A percentile compares a stretch with the other conserved stretches of the same genome.
Evolutionary conservation across 176 grass and related monocot species (phyloP).

Genomic region (Cenchrus americanus): DNA sequence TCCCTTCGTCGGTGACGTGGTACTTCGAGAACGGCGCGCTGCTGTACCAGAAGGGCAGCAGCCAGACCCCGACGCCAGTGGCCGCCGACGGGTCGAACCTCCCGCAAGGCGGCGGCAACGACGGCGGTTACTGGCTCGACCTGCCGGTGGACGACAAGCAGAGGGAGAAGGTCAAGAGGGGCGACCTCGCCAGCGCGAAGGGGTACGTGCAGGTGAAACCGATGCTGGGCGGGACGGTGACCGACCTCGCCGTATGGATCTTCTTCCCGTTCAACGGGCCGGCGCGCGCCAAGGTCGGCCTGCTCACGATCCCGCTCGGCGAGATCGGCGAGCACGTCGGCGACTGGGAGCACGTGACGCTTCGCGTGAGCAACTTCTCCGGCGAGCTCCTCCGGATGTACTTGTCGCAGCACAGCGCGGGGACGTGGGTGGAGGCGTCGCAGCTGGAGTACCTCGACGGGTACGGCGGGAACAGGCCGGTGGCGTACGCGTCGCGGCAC

Average conservation of each 20-base stretch:
- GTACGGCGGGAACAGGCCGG: slow-evolving; percentile 41
- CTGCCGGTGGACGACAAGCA: slow-evolving; percentile 50
- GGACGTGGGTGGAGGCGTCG: slow-evolving; percentile 69
- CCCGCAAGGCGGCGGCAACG: slow-evolving; percentile 67
- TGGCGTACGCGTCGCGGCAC: slow-evolving; percentile 65
- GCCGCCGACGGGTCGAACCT: slow-evolving; percentile 73
- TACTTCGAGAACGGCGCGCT: slow-evolving; percentile 80
- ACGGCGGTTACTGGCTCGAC: slow-evolving; percentile 84
- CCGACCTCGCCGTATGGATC: slow-evolving; percentile 63
- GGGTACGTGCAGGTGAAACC: slow-evolving; percentile 79
- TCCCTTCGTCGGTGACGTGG: slow-evolving; percentile 75
- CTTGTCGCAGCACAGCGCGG: slow-evolving; percentile 70
- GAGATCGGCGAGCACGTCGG: slow-evolving; percentile 85
- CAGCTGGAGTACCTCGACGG: slow-evolving; percentile 60
- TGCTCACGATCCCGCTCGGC: slow-evolving; percentile 56
- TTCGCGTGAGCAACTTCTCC: slow-evolving; percentile 83
- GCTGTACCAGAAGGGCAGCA: slow-evolving; percentile 64
- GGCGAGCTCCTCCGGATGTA: slow-evolving; percentile 67
- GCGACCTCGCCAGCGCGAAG: slow-evolving; percentile 57
- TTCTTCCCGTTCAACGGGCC: slow-evolving; percentile 89
- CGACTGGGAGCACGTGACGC: slow-evolving; percentile 94
- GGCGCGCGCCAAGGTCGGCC: slow-evolving; percentile 65
- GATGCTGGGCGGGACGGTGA: slow-evolving; percentile 78
- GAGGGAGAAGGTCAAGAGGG: slow-evolving; percentile 61
- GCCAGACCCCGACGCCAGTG: slow-evolving; percentile 48